Percentiles rank a stretch among this genome's conserved stretches.
Conservation (phyloP, 768 basidiomycete species). For the Cubamyces sp. region DNA sequence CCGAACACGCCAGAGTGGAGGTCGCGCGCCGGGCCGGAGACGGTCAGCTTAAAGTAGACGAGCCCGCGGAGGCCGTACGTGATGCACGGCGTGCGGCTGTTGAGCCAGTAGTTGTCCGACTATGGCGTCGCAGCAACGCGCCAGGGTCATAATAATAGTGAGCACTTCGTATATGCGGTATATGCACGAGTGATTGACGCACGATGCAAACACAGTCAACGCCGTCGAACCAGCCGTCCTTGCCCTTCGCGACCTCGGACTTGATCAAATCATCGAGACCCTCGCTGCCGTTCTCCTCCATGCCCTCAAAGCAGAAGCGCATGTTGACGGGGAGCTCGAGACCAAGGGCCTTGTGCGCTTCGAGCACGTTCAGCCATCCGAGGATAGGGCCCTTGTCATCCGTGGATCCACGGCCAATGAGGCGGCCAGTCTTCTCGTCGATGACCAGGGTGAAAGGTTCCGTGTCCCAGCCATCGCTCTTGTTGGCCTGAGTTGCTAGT, state of each 20-base stretch:
- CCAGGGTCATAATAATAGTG: not conserved
- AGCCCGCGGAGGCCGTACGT: slow-evolving; percentile 92
- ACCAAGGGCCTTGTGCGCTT: slow-evolving; percentile 73
- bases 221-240: slow-evolving; percentile 77
- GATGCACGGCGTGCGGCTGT: slow-evolving; percentile 75
- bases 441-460: slow-evolving; percentile 79
- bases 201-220: slow-evolving; percentile 95
- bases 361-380: slow-evolving; percentile 89
- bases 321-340: slow-evolving; percentile 86
- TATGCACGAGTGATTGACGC: slow-evolving; percentile 32
- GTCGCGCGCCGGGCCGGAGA: slow-evolving; percentile 85
- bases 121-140: slow-evolving; percentile 31
- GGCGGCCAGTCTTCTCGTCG: slow-evolving; percentile 54
- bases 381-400: slow-evolving; percentile 92
- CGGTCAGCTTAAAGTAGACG: slow-evolving; percentile 80
- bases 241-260: slow-evolving; percentile 68
- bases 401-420: slow-evolving; percentile 86
- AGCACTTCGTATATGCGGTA: not conserved
- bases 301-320: slow-evolving; percentile 92
- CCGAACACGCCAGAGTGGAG: slow-evolving; percentile 92
- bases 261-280: slow-evolving; percentile 88
- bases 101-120: slow-evolving; percentile 96
- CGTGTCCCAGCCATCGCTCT: slow-evolving; percentile 84
- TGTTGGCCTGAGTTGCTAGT: slow-evolving; percentile 37
- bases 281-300: slow-evolving; percentile 95